phyloP scores from a whole-genome alignment of 1,284 basidiomycete species.

The Dichomitus squalens region DNA sequence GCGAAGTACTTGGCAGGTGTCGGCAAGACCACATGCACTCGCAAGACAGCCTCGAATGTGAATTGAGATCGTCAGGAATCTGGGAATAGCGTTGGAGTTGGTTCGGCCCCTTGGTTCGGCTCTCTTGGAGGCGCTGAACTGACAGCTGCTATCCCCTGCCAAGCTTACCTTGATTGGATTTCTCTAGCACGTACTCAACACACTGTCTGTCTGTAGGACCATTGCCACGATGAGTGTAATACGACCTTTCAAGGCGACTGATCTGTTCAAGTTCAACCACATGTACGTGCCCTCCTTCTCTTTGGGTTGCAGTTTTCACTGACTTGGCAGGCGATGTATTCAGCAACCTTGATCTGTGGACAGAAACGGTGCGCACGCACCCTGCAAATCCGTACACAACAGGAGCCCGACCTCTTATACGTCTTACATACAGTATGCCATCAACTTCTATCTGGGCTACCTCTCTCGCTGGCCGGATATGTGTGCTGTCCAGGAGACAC shows the following conservation, averaged over 20 bases:
- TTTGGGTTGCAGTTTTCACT: neutral
- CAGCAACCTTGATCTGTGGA: conserved; percentile 93
- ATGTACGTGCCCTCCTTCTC: conserved; percentile 50
- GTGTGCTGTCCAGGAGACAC: conserved; percentile 79
- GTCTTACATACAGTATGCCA: conserved; percentile 62
- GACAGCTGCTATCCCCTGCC: no score
- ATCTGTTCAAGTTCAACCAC: conserved; percentile 92
- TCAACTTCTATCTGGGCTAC: conserved; percentile 86
- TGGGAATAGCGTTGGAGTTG: no score
- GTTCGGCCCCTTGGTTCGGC: no score
- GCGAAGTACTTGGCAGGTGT: no score
- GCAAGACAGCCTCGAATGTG: no score
- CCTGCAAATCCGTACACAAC: neutral
- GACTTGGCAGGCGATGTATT: neutral
- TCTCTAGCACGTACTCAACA: no score
- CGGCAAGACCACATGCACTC: no score
- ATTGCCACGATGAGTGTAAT: conserved; percentile 79
- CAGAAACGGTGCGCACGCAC: conserved; percentile 73
- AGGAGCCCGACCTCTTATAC: neutral
- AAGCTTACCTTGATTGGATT: no score
- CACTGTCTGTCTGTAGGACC: no score
- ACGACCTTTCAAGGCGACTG: conserved; percentile 81
- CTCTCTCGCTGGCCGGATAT: conserved; percentile 90
- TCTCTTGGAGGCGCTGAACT: no score
- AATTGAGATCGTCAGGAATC: no score